Percentiles rank a stretch among this genome's conserved stretches.
These are phyloP conservation scores for Fusarium nygamai DNA, from an alignment of 2,329 filamentous ascomycete genomes.

Conservation along the genomic window DNA sequence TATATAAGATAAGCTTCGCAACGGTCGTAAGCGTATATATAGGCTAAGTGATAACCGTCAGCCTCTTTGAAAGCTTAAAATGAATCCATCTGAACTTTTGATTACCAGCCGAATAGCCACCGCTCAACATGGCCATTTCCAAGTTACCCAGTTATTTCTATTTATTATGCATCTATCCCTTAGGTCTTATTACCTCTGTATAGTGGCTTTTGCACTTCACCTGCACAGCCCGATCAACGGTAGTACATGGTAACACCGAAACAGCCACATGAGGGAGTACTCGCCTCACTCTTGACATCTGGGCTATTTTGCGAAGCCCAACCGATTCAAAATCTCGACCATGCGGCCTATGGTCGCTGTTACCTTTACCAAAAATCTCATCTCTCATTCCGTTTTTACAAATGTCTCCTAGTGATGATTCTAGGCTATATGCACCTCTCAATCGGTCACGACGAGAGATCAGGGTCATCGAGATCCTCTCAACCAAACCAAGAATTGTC, in stretches of 20 bases:
- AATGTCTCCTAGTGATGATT: fast-evolving
- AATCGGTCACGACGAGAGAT: not conserved
- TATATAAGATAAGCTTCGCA: not conserved
- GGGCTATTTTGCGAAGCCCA: not conserved
- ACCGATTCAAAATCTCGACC: too few relatives aligned
- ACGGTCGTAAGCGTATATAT: not conserved
- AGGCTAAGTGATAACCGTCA: not conserved
- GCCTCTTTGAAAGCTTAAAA: not conserved
- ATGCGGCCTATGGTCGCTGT: too few relatives aligned
- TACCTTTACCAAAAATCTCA: too few relatives aligned
- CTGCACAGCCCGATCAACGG: too few relatives aligned
- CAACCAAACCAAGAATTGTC: not conserved
- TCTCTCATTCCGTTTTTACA: too few relatives aligned
- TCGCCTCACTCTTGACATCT: not conserved
- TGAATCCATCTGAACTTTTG: not conserved
- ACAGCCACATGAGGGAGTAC: not conserved
- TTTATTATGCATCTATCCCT: too few relatives aligned
- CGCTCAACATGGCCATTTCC: too few relatives aligned
- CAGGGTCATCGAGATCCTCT: not conserved
- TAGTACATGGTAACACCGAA: too few relatives aligned
- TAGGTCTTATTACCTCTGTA: too few relatives aligned
- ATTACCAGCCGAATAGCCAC: fast-evolving
- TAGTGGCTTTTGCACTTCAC: not conserved
- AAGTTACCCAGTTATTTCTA: too few relatives aligned
- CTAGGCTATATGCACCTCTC: not conserved